Percentiles rank a stretch among this genome's conserved stretches.
Evolutionary conservation across 768 basidiomycete genomes (phyloP).

Genomic region (Boletellus ananiceps): DNA sequence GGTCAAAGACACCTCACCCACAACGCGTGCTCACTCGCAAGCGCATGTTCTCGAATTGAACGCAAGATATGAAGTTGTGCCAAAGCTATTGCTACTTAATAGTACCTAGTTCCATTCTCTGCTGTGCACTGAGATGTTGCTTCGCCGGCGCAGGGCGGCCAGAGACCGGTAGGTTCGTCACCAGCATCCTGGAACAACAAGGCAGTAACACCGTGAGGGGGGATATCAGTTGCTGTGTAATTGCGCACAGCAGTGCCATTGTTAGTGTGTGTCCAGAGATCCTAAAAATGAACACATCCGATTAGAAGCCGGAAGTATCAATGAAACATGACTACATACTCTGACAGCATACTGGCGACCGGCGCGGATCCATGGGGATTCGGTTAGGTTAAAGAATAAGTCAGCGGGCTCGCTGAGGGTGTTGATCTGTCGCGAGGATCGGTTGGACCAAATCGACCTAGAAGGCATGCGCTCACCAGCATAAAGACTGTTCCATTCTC

Average conservation of each 20-base stretch:
- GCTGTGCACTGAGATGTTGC: constrained; percentile 50
- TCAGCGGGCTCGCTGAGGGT: constrained; percentile 48
- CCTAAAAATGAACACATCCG: constrained; percentile 34
- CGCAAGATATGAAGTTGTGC: not conserved
- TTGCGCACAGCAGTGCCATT: constrained; percentile 63
- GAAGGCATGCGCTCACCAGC: constrained; percentile 41
- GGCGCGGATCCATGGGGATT: constrained; percentile 67
- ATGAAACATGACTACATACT: constrained; percentile 33
- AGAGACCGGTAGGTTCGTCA: constrained; percentile 56
- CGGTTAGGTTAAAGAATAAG: constrained; percentile 58
- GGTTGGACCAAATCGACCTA: not conserved
- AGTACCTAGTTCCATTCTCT: constrained; percentile 45
- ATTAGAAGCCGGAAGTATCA: not conserved
- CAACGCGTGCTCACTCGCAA: no score
- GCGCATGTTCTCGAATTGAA: no score
- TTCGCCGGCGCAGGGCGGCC: constrained; percentile 48
- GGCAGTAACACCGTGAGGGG: constrained; percentile 62
- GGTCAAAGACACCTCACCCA: no score
- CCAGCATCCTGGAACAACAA: constrained; percentile 62
- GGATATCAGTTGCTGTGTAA: constrained; percentile 44
- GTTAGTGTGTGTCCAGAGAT: constrained; percentile 67
- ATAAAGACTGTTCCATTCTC: constrained; percentile 62
- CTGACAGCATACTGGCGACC: constrained; percentile 59
- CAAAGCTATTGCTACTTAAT: constrained; percentile 1
- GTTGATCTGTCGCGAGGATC: constrained; percentile 43